Evolutionary conservation across 805 yeast species (phyloP).

Genomic region (Maudiozyma saulgeensis): DNA sequence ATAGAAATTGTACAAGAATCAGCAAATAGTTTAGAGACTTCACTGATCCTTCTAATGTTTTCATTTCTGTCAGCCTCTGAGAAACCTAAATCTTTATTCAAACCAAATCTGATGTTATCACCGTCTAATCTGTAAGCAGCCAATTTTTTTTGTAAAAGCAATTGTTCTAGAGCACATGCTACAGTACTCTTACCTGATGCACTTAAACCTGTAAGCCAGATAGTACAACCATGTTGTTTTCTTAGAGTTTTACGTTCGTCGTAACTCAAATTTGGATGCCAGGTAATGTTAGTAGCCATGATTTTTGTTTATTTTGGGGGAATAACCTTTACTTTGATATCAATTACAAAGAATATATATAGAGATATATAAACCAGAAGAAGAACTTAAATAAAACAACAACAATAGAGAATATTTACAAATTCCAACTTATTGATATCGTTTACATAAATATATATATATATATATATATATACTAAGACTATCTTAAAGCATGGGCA

Average conservation of each 20-base stretch:
- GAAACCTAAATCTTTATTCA: constrained; percentile 91
- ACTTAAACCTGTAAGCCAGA: constrained; percentile 92
- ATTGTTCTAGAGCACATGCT: constrained; percentile 88
- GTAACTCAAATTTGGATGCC: constrained; percentile 87
- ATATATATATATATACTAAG: too few relatives aligned
- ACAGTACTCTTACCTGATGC: constrained; percentile 94
- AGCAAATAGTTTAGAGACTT: constrained; percentile 87
- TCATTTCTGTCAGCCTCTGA: constrained; percentile 87
- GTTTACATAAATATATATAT: too few relatives aligned
- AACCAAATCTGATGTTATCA: constrained; percentile 88
- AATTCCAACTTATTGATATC: too few relatives aligned
- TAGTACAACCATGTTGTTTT: constrained; percentile 78
- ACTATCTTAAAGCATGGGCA: too few relatives aligned
- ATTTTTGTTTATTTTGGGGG: constrained; percentile 2
- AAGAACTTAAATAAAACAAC: too few relatives aligned
- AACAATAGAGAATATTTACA: too few relatives aligned
- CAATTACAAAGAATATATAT: too few relatives aligned
- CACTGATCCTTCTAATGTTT: constrained; percentile 89
- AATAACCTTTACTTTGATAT: too few relatives aligned
- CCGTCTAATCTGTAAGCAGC: constrained; percentile 86
- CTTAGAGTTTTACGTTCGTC: constrained; percentile 65
- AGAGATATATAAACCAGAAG: too few relatives aligned
- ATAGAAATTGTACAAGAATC: constrained; percentile 83
- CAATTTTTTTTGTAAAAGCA: constrained; percentile 56
- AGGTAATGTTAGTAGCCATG: constrained; percentile 94